Conservation (phyloP, 1,139 yeast species). For the Magnusiomyces tetraspermus region DNA sequence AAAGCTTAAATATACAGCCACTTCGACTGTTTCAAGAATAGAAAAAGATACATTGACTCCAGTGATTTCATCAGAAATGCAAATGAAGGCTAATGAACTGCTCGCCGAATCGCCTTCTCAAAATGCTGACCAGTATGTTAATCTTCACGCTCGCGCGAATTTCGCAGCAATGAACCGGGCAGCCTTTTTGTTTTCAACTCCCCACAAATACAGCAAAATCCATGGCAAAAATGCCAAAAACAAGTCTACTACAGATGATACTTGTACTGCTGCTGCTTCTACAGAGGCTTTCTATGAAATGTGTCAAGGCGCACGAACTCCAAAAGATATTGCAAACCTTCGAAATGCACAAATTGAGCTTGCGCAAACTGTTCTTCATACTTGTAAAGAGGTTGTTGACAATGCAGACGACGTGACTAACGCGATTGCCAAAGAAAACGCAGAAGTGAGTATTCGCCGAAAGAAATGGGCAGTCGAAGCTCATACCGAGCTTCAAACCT, state of each 20-base stretch:
- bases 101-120: conserved; percentile 25
- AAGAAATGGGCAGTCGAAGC: conserved; percentile 32
- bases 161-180: conserved; percentile 21
- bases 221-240: not conserved
- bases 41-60: conserved; percentile 6
- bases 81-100: conserved; percentile 23
- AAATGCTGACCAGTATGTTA: conserved; percentile 24
- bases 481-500: conserved; percentile 33
- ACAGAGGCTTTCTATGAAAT: not conserved
- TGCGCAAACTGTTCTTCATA: conserved; percentile 20
- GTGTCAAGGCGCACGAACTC: not conserved
- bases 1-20: conserved; percentile 5
- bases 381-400: conserved; percentile 24
- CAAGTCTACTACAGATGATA: no score
- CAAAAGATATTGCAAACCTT: not conserved
- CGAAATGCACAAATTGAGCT: not conserved
- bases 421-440: conserved; percentile 23
- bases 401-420: conserved; percentile 15
- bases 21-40: conserved; percentile 4
- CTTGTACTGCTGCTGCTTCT: not conserved
- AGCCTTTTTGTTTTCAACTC: conserved; percentile 17
- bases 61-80: conserved; percentile 20
- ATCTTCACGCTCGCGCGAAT: conserved; percentile 22
- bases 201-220: not conserved
- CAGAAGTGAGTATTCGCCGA: conserved; percentile 22